Percentiles rank a stretch among this genome's conserved stretches.
phyloP scores from a whole-genome alignment of 2,329 filamentous ascomycete species.

The Hypoxylon sp. region DNA sequence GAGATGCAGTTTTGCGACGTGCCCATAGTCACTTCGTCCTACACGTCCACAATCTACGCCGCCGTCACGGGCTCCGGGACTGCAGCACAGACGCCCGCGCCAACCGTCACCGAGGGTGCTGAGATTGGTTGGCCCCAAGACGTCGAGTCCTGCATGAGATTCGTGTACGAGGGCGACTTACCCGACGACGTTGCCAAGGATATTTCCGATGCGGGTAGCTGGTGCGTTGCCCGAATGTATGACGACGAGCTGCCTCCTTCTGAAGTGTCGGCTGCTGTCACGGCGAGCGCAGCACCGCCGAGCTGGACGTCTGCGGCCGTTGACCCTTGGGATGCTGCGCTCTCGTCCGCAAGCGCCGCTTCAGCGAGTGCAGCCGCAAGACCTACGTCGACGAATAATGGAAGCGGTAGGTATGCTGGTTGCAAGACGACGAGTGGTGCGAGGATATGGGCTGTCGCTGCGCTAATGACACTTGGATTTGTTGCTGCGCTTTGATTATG shows the following conservation, averaged over 20 bases:
- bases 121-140: constrained; percentile 26
- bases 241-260: constrained; percentile 33
- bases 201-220: constrained; percentile 36
- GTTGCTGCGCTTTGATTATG: constrained; percentile 29
- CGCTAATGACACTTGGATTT: constrained; percentile 32
- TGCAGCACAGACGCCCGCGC: constrained; percentile 33
- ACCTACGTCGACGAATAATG: constrained; percentile 30
- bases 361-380: constrained; percentile 28
- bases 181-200: constrained; percentile 41
- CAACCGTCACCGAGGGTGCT: constrained; percentile 33
- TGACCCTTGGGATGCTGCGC: constrained; percentile 25
- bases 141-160: constrained; percentile 43
- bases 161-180: constrained; percentile 48
- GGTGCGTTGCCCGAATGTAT: constrained; percentile 47
- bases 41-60: constrained; percentile 36
- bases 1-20: constrained; percentile 50
- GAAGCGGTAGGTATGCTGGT: constrained; percentile 8
- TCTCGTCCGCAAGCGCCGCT: constrained; percentile 26
- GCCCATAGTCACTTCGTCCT: constrained; percentile 37
- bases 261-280: constrained; percentile 35
- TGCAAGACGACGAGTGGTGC: constrained; percentile 13
- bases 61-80: constrained; percentile 42
- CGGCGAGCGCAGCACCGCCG: constrained; percentile 44
- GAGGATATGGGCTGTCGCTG: constrained; percentile 31
- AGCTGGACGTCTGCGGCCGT: constrained; percentile 46